Evolutionary conservation across 257 asterid genomes (phyloP).

Genomic region (Gentiana straminea): DNA sequence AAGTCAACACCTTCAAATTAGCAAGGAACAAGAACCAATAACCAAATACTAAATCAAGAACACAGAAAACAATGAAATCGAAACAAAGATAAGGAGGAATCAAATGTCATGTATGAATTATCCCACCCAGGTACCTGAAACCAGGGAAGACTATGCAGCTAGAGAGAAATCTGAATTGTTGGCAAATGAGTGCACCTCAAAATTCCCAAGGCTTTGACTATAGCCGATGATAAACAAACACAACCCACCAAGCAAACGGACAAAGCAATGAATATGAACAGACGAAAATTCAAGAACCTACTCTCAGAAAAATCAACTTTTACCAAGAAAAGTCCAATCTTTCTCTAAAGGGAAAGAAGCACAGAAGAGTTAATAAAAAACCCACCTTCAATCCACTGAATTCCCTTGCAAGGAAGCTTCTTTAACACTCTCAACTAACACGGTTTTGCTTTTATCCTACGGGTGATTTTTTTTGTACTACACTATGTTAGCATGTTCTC

Average conservation of each 20-base stretch:
- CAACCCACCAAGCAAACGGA: constrained; percentile 10
- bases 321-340: constrained; percentile 18
- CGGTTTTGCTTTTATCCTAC: constrained; percentile 7
- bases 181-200: constrained; percentile 14
- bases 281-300: constrained; percentile 23
- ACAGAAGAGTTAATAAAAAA: constrained; percentile 16
- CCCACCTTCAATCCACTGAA: constrained; percentile 16
- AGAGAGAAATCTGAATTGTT: constrained; percentile 15
- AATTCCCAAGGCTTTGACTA: constrained; percentile 25
- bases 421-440: constrained; percentile 4
- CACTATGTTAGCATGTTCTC: too few relatives aligned
- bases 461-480: too few relatives aligned
- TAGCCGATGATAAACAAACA: constrained; percentile 18
- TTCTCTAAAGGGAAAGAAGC: constrained; percentile 12
- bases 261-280: constrained; percentile 8
- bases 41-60: neutral
- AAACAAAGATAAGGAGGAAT: neutral
- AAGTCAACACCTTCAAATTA: neutral
- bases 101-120: too few relatives aligned
- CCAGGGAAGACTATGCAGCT: constrained; percentile 21
- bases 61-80: neutral
- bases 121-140: constrained; percentile 7
- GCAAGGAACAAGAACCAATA: neutral
- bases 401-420: constrained; percentile 17
- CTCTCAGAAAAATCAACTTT: neutral